These are phyloP conservation scores for Puccinia horiana DNA, from an alignment of 1,284 basidiomycete species.

Conservation along the genomic window DNA sequence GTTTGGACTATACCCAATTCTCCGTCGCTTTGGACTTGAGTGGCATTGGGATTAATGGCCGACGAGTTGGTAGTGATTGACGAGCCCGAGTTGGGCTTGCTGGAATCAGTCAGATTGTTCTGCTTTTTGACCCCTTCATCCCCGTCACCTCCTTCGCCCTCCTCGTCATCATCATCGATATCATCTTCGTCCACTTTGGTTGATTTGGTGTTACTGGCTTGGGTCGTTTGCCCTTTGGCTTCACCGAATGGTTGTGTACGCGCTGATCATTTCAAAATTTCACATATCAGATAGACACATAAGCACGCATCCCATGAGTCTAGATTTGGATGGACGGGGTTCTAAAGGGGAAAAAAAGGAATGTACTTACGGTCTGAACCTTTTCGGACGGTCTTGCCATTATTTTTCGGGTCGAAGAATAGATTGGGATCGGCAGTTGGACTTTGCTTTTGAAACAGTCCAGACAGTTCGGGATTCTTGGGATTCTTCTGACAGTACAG, in stretches of 20 bases:
- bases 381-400: conserved; percentile 18
- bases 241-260: conserved; percentile 14
- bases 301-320: not conserved
- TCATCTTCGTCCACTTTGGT: not conserved
- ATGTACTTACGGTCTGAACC: conserved; percentile 40
- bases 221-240: not conserved
- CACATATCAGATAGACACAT: not conserved
- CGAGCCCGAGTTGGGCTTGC: not conserved
- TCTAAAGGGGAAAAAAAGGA: not conserved
- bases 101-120: not conserved
- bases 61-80: not conserved
- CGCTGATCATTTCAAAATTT: not conserved
- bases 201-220: not conserved
- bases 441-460: conserved; percentile 39
- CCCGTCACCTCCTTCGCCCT: not conserved
- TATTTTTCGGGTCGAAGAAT: conserved; percentile 43
- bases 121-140: not conserved
- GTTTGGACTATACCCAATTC: not conserved
- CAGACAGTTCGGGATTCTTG: conserved; percentile 49
- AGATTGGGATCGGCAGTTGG: conserved; percentile 28
- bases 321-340: not conserved
- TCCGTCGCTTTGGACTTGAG: not conserved
- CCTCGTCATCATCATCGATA: not conserved
- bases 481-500: conserved; percentile 52
- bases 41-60: not conserved